These are phyloP conservation scores for Ceratobasidium sp. DNA, from an alignment of 1,284 basidiomycete genomes.

Conservation along the genomic window DNA sequence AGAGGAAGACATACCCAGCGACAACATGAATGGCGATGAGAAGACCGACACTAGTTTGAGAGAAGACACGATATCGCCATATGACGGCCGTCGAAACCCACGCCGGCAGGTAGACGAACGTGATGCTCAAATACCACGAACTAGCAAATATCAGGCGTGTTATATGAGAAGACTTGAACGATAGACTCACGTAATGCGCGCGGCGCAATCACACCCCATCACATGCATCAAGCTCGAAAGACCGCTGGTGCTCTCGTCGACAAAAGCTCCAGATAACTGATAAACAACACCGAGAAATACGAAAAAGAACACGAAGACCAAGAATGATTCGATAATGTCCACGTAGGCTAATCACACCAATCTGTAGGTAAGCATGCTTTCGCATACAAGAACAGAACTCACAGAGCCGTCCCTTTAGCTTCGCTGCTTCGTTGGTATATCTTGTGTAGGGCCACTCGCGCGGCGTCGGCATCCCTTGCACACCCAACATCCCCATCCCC, in stretches of 20 bases:
- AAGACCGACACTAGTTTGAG: slow-evolving; percentile 68
- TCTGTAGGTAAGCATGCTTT: slow-evolving; percentile 35
- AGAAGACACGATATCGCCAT: slow-evolving; percentile 75
- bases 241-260: slow-evolving; percentile 68
- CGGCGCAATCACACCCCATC: slow-evolving; percentile 76
- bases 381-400: slow-evolving; percentile 45
- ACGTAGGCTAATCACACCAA: slow-evolving; percentile 9
- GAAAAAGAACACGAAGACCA: slow-evolving; percentile 67
- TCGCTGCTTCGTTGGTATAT: slow-evolving; percentile 70
- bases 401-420: slow-evolving; percentile 42
- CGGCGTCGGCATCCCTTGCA: slow-evolving; percentile 62
- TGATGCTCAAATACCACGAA: slow-evolving; percentile 73
- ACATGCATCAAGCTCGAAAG: slow-evolving; percentile 75
- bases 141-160: slow-evolving; percentile 53
- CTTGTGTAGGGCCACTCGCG: slow-evolving; percentile 77
- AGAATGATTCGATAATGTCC: neutral
- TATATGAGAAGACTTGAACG: neutral
- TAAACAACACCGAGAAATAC: slow-evolving; percentile 70
- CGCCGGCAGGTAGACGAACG: slow-evolving; percentile 67
- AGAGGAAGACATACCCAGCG: slow-evolving; percentile 60
- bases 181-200: slow-evolving; percentile 65
- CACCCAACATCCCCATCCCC: slow-evolving; percentile 72
- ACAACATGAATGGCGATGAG: slow-evolving; percentile 74
- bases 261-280: slow-evolving; percentile 74
- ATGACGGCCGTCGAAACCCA: slow-evolving; percentile 72